These are phyloP conservation scores for Primulina tabacum DNA, from an alignment of 257 asterid genomes.

Conservation along the genomic window DNA sequence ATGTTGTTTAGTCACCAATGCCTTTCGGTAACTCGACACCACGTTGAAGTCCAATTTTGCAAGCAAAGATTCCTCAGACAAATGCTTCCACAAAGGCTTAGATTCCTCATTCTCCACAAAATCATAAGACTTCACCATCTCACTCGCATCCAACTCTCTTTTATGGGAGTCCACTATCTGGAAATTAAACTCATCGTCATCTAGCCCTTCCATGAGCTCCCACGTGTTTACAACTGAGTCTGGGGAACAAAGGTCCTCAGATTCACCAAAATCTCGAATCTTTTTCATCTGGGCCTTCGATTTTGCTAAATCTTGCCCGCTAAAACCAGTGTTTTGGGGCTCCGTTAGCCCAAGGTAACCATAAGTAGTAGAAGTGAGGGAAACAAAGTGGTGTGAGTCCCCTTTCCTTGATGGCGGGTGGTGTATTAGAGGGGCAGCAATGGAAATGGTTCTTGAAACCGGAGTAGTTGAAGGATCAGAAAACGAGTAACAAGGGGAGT, in stretches of 20 bases:
- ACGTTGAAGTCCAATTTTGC: slow-evolving; percentile 46
- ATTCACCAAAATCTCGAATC: slow-evolving; percentile 27
- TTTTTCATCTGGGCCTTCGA: slow-evolving; percentile 34
- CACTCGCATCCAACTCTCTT: slow-evolving; percentile 24
- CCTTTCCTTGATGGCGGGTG: slow-evolving; percentile 56
- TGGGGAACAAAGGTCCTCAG: slow-evolving; percentile 64
- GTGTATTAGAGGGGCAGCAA: slow-evolving; percentile 51
- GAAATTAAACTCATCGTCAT: slow-evolving; percentile 48
- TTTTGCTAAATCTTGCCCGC: slow-evolving; percentile 24
- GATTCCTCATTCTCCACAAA: slow-evolving; percentile 42
- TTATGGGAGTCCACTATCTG: slow-evolving; percentile 37
- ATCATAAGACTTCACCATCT: slow-evolving; percentile 34
- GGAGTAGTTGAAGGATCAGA: slow-evolving; percentile 60
- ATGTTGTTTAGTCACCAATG: slow-evolving; percentile 38
- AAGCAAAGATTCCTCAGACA: slow-evolving; percentile 50
- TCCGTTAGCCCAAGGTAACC: slow-evolving; percentile 63
- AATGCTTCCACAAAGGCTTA: slow-evolving; percentile 55
- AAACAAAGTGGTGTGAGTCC: slow-evolving; percentile 69
- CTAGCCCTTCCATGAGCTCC: slow-evolving; percentile 44
- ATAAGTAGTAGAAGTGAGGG: slow-evolving; percentile 79
- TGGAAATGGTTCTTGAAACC: slow-evolving; percentile 48
- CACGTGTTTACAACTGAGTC: slow-evolving; percentile 70
- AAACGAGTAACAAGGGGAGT: slow-evolving; percentile 44
- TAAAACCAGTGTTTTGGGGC: slow-evolving; percentile 36
- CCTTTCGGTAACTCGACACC: slow-evolving; percentile 37